Percentiles rank a stretch among this genome's conserved stretches.
phyloP scores from a whole-genome alignment of 208 protist genomes.

The Acanthamoeba sp. region DNA sequence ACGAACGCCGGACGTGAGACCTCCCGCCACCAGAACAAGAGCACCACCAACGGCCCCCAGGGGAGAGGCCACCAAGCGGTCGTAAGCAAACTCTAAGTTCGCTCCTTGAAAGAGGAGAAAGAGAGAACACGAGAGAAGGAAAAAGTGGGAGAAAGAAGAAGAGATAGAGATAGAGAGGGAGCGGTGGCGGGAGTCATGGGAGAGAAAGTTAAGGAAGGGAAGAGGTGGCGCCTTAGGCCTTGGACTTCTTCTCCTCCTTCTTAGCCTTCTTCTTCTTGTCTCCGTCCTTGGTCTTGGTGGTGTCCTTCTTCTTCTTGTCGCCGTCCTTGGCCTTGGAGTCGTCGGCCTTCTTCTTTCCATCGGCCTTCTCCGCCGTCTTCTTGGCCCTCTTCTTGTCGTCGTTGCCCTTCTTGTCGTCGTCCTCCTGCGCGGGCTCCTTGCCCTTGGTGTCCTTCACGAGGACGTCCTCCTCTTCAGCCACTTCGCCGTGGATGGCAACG shows the following conservation, averaged over 20 bases:
- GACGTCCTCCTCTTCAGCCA: neutral
- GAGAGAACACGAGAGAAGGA: neutral
- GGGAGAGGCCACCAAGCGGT: neutral
- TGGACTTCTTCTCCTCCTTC: conserved; percentile 25
- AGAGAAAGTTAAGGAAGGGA: neutral
- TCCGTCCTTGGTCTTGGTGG: conserved; percentile 11
- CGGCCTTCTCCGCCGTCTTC: neutral
- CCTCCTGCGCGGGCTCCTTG: conserved; percentile 6
- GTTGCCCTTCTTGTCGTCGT: conserved; percentile 31
- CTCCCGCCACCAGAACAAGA: too few species aligned
- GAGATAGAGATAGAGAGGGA: neutral
- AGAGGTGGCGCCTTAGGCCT: neutral
- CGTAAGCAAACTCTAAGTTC: conserved; percentile 22
- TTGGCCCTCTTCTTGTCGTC: conserved; percentile 43
- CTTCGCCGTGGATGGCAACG: neutral
- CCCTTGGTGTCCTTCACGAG: neutral
- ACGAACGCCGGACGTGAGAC: neutral
- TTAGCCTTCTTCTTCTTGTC: conserved; percentile 59
- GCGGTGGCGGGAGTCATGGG: neutral
- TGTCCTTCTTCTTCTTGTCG: conserved; percentile 66
- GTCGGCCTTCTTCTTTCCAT: neutral
- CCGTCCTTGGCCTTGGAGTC: conserved; percentile 42
- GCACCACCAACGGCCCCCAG: neutral
- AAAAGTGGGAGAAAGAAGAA: neutral
- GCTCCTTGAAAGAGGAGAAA: conserved; percentile 1